Conservation (phyloP, 345 rosid species). For the Carallia brachiata region DNA sequence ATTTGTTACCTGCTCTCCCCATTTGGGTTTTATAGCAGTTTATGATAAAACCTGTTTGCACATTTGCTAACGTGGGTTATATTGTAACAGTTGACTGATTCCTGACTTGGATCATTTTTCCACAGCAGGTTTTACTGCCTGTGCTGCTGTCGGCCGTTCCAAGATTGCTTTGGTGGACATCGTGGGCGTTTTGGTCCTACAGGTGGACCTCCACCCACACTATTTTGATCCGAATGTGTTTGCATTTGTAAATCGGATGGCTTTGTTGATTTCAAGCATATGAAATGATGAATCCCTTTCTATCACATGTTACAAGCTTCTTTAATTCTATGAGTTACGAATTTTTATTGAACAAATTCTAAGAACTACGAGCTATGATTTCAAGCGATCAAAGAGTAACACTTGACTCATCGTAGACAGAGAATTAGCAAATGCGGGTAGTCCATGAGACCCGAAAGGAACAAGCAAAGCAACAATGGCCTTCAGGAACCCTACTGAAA, state of each 20-base stretch:
- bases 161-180: constrained; percentile 53
- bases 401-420: background rate
- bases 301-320: no score
- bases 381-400: no score
- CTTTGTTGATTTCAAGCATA: no score
- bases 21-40: no score
- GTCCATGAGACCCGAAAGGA: background rate
- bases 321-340: no score
- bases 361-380: no score
- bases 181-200: no score
- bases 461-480: background rate
- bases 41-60: no score
- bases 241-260: no score
- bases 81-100: constrained; percentile 33
- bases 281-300: background rate
- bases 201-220: background rate
- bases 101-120: no score
- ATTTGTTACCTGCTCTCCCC: constrained; percentile 19
- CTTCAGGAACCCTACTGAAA: background rate
- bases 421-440: background rate
- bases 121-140: no score
- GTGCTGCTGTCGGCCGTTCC: constrained; percentile 31
- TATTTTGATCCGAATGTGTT: background rate
- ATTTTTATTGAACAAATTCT: no score
- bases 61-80: constrained; percentile 42